These are phyloP conservation scores for Albugo laibachii DNA, from an alignment of 352 stramenopile species.

Conservation along the genomic window DNA sequence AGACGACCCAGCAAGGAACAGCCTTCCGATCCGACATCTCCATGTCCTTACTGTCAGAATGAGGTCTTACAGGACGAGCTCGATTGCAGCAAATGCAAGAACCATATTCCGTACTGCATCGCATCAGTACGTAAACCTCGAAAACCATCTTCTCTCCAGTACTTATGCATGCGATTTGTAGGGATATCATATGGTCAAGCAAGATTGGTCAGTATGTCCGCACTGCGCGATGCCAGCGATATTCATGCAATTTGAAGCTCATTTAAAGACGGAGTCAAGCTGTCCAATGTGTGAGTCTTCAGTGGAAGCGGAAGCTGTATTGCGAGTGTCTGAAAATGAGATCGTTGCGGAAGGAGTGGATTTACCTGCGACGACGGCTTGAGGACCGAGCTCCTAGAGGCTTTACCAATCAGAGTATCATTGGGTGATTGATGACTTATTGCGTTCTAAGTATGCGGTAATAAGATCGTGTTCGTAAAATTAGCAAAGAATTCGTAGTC, in stretches of 20 bases:
- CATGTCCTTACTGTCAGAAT: constrained; percentile 69
- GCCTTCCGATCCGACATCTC: constrained; percentile 29
- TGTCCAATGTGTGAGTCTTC: not conserved
- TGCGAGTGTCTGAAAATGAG: too few relatives aligned
- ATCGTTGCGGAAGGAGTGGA: too few relatives aligned
- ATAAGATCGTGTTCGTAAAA: too few relatives aligned
- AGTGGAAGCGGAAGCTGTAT: too few relatives aligned
- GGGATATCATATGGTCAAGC: constrained; percentile 85
- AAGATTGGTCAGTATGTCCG: constrained; percentile 85
- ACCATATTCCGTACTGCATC: constrained; percentile 85
- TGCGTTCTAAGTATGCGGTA: too few relatives aligned
- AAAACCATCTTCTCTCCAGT: not conserved
- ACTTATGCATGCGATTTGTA: constrained; percentile 6
- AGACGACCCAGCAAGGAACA: constrained; percentile 82
- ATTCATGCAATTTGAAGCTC: constrained; percentile 69
- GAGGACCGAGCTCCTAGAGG: too few relatives aligned
- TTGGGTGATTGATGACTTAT: too few relatives aligned
- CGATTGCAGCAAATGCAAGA: constrained; percentile 83
- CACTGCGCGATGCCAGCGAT: constrained; percentile 77
- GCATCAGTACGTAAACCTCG: constrained; percentile 36
- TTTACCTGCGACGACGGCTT: too few relatives aligned
- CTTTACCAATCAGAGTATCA: too few relatives aligned
- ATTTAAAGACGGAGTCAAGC: constrained; percentile 39
- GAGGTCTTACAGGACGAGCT: constrained; percentile 73
- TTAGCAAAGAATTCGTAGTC: too few relatives aligned